Conservation (phyloP, 139 green algal species). For the Tetraselmis chui region DNA sequence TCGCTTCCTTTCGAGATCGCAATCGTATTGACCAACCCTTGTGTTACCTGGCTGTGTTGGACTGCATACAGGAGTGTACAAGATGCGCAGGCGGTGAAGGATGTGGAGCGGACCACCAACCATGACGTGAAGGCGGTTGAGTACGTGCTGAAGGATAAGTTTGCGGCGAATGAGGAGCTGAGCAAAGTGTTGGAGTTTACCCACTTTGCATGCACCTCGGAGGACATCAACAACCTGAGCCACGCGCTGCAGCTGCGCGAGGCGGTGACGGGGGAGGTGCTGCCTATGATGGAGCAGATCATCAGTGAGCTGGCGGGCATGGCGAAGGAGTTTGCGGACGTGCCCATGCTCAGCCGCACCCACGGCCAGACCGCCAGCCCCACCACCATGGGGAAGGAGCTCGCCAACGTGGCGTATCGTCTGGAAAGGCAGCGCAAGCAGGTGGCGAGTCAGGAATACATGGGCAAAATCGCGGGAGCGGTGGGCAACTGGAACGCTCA, state of each 20-base stretch:
- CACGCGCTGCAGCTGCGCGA: slow-evolving; percentile 95
- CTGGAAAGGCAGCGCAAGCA: slow-evolving; percentile 61
- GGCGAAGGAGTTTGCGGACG: slow-evolving; percentile 67
- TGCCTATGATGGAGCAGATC: slow-evolving; percentile 84
- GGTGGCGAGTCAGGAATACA: slow-evolving; percentile 19
- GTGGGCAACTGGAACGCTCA: slow-evolving; percentile 99
- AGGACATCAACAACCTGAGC: slow-evolving; percentile 99
- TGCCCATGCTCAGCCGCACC: slow-evolving; percentile 92
- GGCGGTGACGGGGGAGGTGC: slow-evolving; percentile 58
- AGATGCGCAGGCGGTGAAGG: slow-evolving; percentile 50
- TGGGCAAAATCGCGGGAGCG: slow-evolving; percentile 66
- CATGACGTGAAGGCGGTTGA: slow-evolving; percentile 99
- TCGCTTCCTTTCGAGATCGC: too few species aligned
- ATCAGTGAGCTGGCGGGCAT: slow-evolving; percentile 60
- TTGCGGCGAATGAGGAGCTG: slow-evolving; percentile 37
- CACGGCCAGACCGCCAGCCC: slow-evolving; percentile 96
- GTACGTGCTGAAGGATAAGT: slow-evolving; percentile 90
- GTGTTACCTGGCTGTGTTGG: too few species aligned
- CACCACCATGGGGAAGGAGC: slow-evolving; percentile 98
- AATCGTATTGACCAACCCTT: too few species aligned
- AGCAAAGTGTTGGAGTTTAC: slow-evolving; percentile 87
- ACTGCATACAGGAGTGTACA: neutral
- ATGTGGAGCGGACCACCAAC: slow-evolving; percentile 92
- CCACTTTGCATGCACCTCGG: slow-evolving; percentile 97
- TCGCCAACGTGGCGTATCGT: slow-evolving; percentile 90